Evolutionary conservation across 2,329 filamentous ascomycete species (phyloP).

Genomic region (Neodidymelliopsis sp.): DNA sequence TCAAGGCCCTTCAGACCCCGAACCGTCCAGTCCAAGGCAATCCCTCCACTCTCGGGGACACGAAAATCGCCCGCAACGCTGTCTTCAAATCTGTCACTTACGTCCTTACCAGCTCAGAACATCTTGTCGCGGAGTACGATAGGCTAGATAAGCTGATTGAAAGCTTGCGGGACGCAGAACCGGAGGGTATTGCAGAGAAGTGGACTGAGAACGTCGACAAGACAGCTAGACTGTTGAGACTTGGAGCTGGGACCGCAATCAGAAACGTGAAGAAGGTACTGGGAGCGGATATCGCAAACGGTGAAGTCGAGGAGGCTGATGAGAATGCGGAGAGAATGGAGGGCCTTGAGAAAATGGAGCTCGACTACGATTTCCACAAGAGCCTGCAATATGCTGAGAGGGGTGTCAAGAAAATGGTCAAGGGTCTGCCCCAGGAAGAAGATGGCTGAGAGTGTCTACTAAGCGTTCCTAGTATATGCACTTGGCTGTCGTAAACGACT

Average conservation of each 20-base stretch:
- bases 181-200: constrained; percentile 21
- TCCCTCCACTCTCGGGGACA: constrained; percentile 18
- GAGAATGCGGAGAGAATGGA: constrained; percentile 15
- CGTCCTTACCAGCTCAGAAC: constrained; percentile 26
- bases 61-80: constrained; percentile 24
- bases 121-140: constrained; percentile 35
- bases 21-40: constrained; percentile 12
- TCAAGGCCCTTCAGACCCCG: constrained; percentile 26
- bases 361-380: constrained; percentile 33
- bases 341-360: constrained; percentile 10
- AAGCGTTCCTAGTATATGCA: background rate
- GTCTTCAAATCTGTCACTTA: constrained; percentile 20
- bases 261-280: constrained; percentile 41
- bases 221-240: constrained; percentile 29
- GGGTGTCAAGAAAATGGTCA: constrained; percentile 45
- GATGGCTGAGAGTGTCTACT: background rate
- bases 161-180: constrained; percentile 24
- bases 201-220: constrained; percentile 39
- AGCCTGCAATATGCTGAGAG: constrained; percentile 40
- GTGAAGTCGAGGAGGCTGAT: background rate
- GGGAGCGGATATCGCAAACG: constrained; percentile 18
- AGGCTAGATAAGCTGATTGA: constrained; percentile 31
- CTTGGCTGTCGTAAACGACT: too few species aligned
- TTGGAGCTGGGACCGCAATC: constrained; percentile 39
- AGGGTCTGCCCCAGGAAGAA: constrained; percentile 25